phyloP scores from a whole-genome alignment of 1,284 basidiomycete species.

The Apiotrichum veenhuisii region DNA sequence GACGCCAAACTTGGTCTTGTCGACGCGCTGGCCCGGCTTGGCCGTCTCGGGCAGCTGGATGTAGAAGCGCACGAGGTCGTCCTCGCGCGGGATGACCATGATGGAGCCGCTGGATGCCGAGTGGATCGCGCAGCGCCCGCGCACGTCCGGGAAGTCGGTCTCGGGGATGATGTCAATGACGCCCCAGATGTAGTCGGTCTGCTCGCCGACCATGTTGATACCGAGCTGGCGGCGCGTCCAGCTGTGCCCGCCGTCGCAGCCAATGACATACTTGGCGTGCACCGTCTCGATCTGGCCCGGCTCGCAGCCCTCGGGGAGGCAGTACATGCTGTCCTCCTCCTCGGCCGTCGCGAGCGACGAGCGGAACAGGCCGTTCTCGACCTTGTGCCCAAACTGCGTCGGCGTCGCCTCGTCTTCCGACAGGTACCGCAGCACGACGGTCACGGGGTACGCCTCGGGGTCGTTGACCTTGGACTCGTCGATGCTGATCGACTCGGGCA shows the following conservation, averaged over 20 bases:
- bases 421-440: conserved; percentile 12
- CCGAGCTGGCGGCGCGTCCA: conserved; percentile 21
- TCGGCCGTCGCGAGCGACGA: conserved; percentile 8
- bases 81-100: conserved; percentile 21
- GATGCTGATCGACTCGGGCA: conserved; percentile 14
- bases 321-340: conserved; percentile 16
- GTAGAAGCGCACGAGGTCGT: conserved; percentile 19
- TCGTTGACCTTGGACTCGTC: conserved; percentile 12
- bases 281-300: conserved; percentile 17
- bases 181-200: conserved; percentile 26
- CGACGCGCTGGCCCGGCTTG: conserved; percentile 10
- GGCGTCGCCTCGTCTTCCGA: conserved; percentile 12
- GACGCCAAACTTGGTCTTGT: conserved; percentile 26
- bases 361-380: conserved; percentile 17
- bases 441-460: conserved; percentile 16
- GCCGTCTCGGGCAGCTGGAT: conserved; percentile 11
- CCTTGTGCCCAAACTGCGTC: conserved; percentile 14
- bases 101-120: conserved; percentile 11
- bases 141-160: conserved; percentile 22
- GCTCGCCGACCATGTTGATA: conserved; percentile 23
- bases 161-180: conserved; percentile 20
- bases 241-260: conserved; percentile 27
- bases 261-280: conserved; percentile 27
- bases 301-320: conserved; percentile 10
- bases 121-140: conserved; percentile 17